Evolutionary conservation across 371 early-diverging fungal genomes (phyloP), one percentile per base, ranked within the genome.

Genomic region (Circinella umbellata): DNA sequence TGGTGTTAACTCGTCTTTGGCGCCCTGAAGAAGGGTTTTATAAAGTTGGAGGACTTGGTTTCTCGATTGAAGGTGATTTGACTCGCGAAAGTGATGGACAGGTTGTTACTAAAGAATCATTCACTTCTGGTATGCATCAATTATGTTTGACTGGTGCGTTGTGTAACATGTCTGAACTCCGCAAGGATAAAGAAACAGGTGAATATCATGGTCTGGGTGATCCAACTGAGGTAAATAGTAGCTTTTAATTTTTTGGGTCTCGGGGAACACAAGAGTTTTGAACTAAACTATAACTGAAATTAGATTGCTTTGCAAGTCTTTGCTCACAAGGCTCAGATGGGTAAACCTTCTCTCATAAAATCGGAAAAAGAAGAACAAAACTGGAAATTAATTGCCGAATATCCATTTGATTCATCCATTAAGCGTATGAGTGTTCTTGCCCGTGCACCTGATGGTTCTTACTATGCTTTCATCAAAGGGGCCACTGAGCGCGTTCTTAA

Each of bases 401-500:
- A 86, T 66, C 91, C 94, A 15, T 95, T 94, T 73, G 93, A 93
- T 78, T 93, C 94, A 17, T 88, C 91, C 17, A 86, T 96, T 63
- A 98, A 98, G 80, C 90, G 96, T 62, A 98, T 98, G 98, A 91
- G 91, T 77, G 91, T 96, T 34, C 84, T 96, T 4, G 86, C 86
- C 68, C 71, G 86, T 81, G 75, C 91, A 79, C 76, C 90, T 70
- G 34, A 87, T 74, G 77, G 91, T 71, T 74, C 76, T 69, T 64
- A 83, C 79, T 61, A 77, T 60, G 81, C 83, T 37, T 88, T 83
- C 62, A 75, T 88, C 46, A 93, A 93, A 73, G 93, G 93, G 42
- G 94, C 93, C 6, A 92, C 93, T 9, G 93, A 94, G 76, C 90
- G 91, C 46, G 89, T 93, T 0, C 76, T 92, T 5, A 76, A 76